These are phyloP conservation scores for Yamadazyma atlantica DNA, from an alignment of 1,139 yeast species.

Conservation along the genomic window DNA sequence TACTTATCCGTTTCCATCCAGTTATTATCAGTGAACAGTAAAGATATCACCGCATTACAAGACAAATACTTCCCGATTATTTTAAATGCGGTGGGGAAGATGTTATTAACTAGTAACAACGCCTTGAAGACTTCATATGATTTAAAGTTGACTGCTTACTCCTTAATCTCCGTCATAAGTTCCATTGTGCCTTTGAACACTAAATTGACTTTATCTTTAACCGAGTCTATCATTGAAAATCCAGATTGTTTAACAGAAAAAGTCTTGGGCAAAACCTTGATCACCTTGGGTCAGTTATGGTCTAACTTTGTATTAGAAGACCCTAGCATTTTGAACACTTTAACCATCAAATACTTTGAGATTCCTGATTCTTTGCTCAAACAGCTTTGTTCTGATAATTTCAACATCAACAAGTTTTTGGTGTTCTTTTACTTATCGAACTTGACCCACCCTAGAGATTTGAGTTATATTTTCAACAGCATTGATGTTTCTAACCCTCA, in stretches of 20 bases:
- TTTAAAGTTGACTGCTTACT: slow-evolving; percentile 79
- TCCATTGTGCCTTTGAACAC: slow-evolving; percentile 68
- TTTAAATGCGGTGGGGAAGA: slow-evolving; percentile 56
- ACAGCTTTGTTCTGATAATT: slow-evolving; percentile 22
- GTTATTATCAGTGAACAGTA: slow-evolving; percentile 38
- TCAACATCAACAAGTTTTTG: slow-evolving; percentile 33
- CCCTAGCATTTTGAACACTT: slow-evolving; percentile 2
- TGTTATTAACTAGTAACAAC: slow-evolving; percentile 40
- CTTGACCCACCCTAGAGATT: slow-evolving; percentile 16
- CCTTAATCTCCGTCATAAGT: slow-evolving; percentile 73
- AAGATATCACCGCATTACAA: slow-evolving; percentile 28
- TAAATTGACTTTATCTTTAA: slow-evolving; percentile 65
- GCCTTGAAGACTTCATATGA: slow-evolving; percentile 53
- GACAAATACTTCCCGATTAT: slow-evolving; percentile 44
- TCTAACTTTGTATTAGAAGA: slow-evolving; percentile 25
- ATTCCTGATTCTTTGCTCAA: slow-evolving; percentile 13
- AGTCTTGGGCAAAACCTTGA: slow-evolving; percentile 32
- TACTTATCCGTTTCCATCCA: slow-evolving; percentile 77
- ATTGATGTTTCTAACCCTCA: slow-evolving; percentile 20
- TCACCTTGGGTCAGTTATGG: slow-evolving; percentile 46
- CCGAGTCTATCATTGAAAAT: slow-evolving; percentile 54
- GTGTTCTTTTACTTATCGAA: slow-evolving; percentile 26
- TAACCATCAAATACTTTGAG: slow-evolving; percentile 9
- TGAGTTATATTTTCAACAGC: slow-evolving; percentile 22
- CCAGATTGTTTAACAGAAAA: slow-evolving; percentile 19